Base-by-base conservation (phyloP, 1,284 basidiomycete species). In the Xerocomus subilludens region DNA sequence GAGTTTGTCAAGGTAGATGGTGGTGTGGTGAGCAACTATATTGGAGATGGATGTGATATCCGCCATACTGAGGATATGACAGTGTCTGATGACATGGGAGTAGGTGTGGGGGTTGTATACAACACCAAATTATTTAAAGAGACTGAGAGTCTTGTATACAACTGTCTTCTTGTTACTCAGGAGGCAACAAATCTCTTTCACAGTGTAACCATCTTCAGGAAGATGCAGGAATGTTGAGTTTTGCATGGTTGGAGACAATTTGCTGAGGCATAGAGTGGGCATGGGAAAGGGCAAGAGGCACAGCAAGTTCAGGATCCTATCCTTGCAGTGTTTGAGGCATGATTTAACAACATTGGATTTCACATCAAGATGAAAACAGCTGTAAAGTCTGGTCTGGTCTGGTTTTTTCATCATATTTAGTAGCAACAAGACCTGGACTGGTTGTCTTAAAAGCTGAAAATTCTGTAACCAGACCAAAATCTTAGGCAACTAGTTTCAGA, bases 91-190 rank as follows among this genome's bases (percentile, higher is more conserved):
- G 23, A 10, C 7, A n/a, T 11, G 25, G 38, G 68, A 70, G 13
- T 70, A 70, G 5, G n/a, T 70, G 38, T n/a, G 20, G 4, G 51
- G 58, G 20, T 71, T 71, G 42, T 53, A 25, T 1, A 71, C 30
- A 10, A 62, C 32, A 14, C 65, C 58, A n/a, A 27, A 64, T 58
- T 3, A 36, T 63, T 21, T 35, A 38, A 65, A 70, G 21, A 59
- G 9, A 8, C 11, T 20, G 35, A 73, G 64, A 53, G 45, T 74
- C 13, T 30, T 67, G 45, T 73, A 73, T 11, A 58, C 21, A 3
- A 73, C 51, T 3, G 2, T 33, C 13, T 74, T 73, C 63, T 72
- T 66, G 64, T 73, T 36, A 35, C 16, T 30, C 2, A 64, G 53
- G 5, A 71, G n/a, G 11, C 5, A 2, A 51, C 47, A 64, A 21